These are phyloP conservation scores for Colletotrichum truncatum DNA, from an alignment of 2,329 filamentous ascomycete genomes.

Conservation along the genomic window DNA sequence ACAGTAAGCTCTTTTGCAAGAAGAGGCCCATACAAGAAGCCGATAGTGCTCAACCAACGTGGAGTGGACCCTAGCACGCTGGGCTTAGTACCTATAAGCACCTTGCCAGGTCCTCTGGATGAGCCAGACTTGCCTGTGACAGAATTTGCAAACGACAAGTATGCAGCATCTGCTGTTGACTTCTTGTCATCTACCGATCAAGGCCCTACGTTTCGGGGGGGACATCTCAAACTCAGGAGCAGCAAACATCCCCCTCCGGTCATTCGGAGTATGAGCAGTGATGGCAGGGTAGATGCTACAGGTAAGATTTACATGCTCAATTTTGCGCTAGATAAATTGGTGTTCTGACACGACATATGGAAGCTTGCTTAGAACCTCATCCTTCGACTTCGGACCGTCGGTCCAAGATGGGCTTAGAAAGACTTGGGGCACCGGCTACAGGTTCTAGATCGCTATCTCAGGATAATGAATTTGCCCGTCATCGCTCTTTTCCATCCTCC, in stretches of 20 bases:
- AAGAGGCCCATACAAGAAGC: background rate
- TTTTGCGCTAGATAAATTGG: too few species aligned
- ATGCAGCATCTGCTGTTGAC: background rate
- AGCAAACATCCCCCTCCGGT: too few species aligned
- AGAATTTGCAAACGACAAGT: background rate
- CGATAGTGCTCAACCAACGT: slow-evolving; percentile 16
- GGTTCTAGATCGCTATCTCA: background rate
- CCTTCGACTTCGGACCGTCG: background rate
- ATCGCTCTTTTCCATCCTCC: background rate
- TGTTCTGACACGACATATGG: too few species aligned
- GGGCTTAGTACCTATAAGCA: slow-evolving; percentile 11
- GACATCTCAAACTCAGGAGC: too few species aligned
- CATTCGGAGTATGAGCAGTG: too few species aligned
- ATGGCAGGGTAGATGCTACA: too few species aligned
- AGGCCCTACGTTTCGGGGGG: background rate
- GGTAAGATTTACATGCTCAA: too few species aligned
- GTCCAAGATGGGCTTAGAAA: background rate
- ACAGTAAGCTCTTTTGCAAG: background rate
- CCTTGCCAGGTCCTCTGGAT: slow-evolving; percentile 6
- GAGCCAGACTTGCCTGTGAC: background rate
- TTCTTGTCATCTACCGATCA: background rate
- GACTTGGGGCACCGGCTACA: background rate
- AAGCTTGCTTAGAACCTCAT: background rate
- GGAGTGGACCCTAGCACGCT: slow-evolving; percentile 1
- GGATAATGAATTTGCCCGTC: background rate